A percentile compares a stretch with the other conserved stretches of the same genome.
Conservation (phyloP, 768 basidiomycete species). For the Cyclocybe aegerita region DNA sequence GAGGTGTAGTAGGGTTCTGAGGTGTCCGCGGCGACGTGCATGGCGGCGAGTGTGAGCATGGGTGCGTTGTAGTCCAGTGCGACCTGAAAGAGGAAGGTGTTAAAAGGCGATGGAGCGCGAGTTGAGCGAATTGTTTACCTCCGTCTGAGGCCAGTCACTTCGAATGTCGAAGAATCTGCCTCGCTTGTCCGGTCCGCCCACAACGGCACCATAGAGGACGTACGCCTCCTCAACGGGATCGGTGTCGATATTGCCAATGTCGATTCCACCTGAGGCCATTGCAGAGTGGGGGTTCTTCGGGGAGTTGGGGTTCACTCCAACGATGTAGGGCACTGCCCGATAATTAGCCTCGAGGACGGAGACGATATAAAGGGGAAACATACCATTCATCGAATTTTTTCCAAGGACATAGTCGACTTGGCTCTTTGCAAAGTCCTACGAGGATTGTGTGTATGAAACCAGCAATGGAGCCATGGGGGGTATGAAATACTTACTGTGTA, state of each 20-base stretch:
- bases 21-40: constrained; percentile 66
- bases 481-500: constrained; percentile 55
- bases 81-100: constrained; percentile 35
- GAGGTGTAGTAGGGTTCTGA: constrained; percentile 77
- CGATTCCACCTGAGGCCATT: constrained; percentile 79
- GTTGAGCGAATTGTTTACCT: constrained; percentile 42
- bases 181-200: constrained; percentile 80
- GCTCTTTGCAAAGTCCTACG: constrained; percentile 66
- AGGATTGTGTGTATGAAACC: background rate
- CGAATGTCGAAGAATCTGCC: constrained; percentile 85
- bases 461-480: background rate
- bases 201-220: constrained; percentile 82
- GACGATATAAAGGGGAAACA: constrained; percentile 13
- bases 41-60: constrained; percentile 81
- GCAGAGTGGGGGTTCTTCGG: constrained; percentile 91
- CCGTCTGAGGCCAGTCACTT: constrained; percentile 86
- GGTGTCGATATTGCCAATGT: constrained; percentile 69
- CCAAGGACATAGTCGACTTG: constrained; percentile 86
- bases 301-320: constrained; percentile 88
- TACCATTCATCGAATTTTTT: constrained; percentile 87
- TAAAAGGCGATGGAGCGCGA: background rate
- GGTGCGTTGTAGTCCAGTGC: constrained; percentile 92
- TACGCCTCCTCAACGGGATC: constrained; percentile 71
- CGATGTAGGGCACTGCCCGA: constrained; percentile 71
- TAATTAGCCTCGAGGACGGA: background rate